A percentile compares a stretch with the other conserved stretches of the same genome.
Evolutionary conservation across 805 yeast species (phyloP).

Genomic region (Zygosaccharomyces bisporus): DNA sequence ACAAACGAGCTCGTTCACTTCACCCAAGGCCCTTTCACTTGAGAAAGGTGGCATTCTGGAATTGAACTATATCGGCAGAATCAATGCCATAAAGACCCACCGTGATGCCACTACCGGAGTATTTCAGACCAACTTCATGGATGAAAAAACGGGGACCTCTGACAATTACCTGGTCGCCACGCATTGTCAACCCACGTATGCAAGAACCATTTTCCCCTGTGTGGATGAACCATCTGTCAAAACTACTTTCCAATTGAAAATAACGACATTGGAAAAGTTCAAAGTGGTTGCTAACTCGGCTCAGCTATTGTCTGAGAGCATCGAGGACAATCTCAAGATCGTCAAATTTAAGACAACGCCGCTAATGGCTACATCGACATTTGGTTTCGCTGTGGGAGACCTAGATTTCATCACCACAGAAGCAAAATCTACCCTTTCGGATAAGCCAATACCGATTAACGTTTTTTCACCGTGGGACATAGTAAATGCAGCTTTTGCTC

Average conservation of each 20-base stretch:
- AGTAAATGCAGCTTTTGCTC: constrained; percentile 45
- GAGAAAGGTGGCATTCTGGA: constrained; percentile 9
- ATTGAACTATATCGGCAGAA: constrained; percentile 44
- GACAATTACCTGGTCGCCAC: constrained; percentile 58
- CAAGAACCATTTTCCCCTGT: constrained; percentile 62
- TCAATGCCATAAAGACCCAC: constrained; percentile 48
- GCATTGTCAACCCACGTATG: constrained; percentile 67
- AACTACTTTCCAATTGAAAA: constrained; percentile 46
- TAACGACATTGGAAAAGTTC: constrained; percentile 44
- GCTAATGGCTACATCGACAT: constrained; percentile 57
- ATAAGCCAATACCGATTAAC: constrained; percentile 43
- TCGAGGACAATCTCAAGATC: constrained; percentile 8
- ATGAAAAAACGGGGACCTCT: constrained; percentile 45
- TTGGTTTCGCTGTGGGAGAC: constrained; percentile 69
- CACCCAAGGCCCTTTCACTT: constrained; percentile 4
- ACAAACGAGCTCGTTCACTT: constrained; percentile 12
- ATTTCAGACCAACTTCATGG: constrained; percentile 62
- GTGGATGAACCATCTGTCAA: constrained; percentile 61
- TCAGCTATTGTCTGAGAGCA: constrained; percentile 18
- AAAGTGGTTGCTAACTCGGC: constrained; percentile 47
- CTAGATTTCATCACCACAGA: constrained; percentile 48
- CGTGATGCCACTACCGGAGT: constrained; percentile 60
- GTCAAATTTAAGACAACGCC: constrained; percentile 53
- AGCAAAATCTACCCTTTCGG: constrained; percentile 25
- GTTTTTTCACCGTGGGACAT: constrained; percentile 52